These are phyloP conservation scores for Daldinia vernicosa DNA, from an alignment of 495 filamentous ascomycete genomes.

Conservation along the genomic window DNA sequence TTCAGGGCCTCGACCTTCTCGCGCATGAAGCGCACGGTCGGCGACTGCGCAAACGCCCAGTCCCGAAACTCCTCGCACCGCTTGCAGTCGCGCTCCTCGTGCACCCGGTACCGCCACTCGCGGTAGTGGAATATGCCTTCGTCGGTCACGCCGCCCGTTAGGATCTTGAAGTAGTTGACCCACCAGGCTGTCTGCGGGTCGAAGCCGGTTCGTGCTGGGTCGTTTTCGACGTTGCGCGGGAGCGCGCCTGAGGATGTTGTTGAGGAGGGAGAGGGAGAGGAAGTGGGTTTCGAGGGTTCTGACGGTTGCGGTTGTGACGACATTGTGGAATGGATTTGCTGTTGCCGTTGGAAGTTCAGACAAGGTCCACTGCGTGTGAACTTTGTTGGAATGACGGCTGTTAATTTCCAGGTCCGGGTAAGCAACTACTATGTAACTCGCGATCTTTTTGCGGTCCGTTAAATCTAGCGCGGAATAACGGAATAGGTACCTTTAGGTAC, in stretches of 20 bases:
- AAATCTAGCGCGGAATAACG: conserved; percentile 1
- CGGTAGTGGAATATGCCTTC: conserved; percentile 77
- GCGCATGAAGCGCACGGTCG: conserved; percentile 83
- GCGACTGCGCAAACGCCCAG: conserved; percentile 82
- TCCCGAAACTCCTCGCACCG: conserved; percentile 80
- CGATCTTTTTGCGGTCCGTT: conserved; percentile 2
- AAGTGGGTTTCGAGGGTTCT: conserved; percentile 7
- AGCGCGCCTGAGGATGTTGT: conserved; percentile 12
- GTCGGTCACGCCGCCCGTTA: conserved; percentile 73
- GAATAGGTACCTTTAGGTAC: conserved; percentile 2
- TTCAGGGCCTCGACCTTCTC: conserved; percentile 80
- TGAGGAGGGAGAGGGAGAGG: conserved; percentile 1
- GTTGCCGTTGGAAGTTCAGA: conserved; percentile 1
- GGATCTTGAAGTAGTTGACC: conserved; percentile 79
- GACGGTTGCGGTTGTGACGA: conserved; percentile 35
- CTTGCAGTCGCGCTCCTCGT: conserved; percentile 76
- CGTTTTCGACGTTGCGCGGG: conserved; percentile 53
- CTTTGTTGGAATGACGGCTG: background rate
- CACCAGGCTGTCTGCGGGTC: conserved; percentile 70
- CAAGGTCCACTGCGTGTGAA: background rate
- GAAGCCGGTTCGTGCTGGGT: conserved; percentile 66
- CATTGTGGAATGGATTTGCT: conserved; percentile 25
- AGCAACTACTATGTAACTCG: background rate
- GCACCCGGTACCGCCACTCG: conserved; percentile 68
- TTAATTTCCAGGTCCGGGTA: background rate